Conservation (phyloP, 306 rosid species). For the Morella rubra region DNA sequence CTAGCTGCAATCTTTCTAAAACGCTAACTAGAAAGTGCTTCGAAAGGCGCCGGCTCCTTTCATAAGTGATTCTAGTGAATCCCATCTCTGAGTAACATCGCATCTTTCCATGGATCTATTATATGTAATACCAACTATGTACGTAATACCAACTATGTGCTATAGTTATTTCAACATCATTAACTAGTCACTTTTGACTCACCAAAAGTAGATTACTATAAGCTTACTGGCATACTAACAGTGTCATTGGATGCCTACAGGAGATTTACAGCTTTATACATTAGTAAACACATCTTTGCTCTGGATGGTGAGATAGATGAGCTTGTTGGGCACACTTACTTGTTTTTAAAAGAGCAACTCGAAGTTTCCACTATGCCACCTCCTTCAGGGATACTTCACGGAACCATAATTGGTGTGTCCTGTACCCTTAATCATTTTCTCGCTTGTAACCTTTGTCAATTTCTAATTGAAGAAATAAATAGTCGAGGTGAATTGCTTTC, state of each 20-base stretch:
- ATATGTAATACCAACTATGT: not conserved
- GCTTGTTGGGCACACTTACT: slow-evolving; percentile 66
- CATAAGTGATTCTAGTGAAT: too few species aligned
- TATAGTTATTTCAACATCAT: not conserved
- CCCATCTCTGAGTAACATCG: not conserved
- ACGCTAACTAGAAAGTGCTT: too few species aligned
- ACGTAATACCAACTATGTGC: too few species aligned
- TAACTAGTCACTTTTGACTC: not conserved
- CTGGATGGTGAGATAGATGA: slow-evolving; percentile 51
- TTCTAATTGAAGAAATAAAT: not conserved
- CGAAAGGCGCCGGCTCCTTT: too few species aligned
- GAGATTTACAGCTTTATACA: slow-evolving; percentile 71
- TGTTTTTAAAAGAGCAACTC: slow-evolving; percentile 77
- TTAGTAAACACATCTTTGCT: slow-evolving; percentile 49
- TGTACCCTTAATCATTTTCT: not conserved
- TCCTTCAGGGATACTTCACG: slow-evolving; percentile 72
- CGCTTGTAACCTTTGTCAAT: not conserved
- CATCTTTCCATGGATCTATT: not conserved
- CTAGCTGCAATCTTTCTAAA: too few species aligned
- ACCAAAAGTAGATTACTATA: not conserved
- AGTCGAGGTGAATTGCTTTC: not conserved
- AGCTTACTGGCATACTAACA: slow-evolving; percentile 7
- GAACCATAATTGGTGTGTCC: slow-evolving; percentile 66
- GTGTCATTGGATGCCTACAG: slow-evolving; percentile 29
- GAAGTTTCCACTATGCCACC: slow-evolving; percentile 55